Evolutionary conservation across 176 grass and related monocot genomes (phyloP).

Genomic region (Oryza australiensis): DNA sequence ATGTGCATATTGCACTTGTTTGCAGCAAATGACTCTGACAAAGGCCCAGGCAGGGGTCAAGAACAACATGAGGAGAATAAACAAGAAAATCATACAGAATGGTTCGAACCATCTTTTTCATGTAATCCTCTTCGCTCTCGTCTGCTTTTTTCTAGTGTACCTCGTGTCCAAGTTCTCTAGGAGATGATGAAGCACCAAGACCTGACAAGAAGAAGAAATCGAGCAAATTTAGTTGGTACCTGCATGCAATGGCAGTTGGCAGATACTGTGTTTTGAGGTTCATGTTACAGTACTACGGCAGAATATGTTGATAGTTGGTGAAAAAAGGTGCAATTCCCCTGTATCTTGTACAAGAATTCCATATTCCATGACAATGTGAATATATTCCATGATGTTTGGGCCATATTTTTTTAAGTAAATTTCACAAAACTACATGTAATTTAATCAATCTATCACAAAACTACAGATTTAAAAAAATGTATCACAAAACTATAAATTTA

Average conservation of each 20-base stretch:
- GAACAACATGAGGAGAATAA: slow-evolving; percentile 92
- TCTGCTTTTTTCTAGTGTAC: slow-evolving; percentile 79
- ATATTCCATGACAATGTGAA: background rate
- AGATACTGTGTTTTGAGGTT: background rate
- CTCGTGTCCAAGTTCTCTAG: slow-evolving; percentile 68
- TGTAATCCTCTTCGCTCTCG: slow-evolving; percentile 71
- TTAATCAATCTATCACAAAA: no score
- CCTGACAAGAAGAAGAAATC: background rate
- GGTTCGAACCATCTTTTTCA: slow-evolving; percentile 83
- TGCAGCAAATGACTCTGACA: slow-evolving; percentile 75
- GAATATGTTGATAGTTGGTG: background rate
- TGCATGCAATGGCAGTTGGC: background rate
- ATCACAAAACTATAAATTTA: no score
- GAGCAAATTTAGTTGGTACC: background rate
- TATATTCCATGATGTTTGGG: background rate
- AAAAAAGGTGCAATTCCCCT: background rate
- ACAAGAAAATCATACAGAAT: slow-evolving; percentile 79
- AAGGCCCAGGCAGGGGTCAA: slow-evolving; percentile 82
- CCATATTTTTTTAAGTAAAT: no score
- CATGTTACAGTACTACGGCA: background rate
- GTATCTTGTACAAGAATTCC: background rate
- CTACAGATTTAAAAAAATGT: no score
- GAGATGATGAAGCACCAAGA: slow-evolving; percentile 55
- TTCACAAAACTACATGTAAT: no score
- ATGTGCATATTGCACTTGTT: background rate